Percentiles rank a stretch among this genome's conserved stretches.
Evolutionary conservation across 2,329 filamentous ascomycete genomes (phyloP).

Genomic region (Diaporthe vexans): DNA sequence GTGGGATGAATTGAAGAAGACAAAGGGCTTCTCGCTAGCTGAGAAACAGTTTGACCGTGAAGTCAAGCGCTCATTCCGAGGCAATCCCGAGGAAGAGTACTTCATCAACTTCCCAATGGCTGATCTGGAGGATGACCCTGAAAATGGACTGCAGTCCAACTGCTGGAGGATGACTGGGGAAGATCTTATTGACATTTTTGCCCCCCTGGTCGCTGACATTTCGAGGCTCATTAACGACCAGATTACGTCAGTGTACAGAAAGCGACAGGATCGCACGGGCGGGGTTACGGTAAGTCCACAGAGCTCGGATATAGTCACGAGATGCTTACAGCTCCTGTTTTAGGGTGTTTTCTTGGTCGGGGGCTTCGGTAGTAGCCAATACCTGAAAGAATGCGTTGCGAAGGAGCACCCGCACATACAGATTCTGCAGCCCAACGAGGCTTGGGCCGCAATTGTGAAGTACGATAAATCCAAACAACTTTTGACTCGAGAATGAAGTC

Average conservation of each 20-base stretch:
- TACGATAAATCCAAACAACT: background rate
- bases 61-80: background rate
- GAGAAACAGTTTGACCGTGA: background rate
- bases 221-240: background rate
- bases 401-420: background rate
- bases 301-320: background rate
- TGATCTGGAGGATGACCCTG: background rate
- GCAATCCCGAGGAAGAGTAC: background rate
- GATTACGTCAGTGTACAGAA: background rate
- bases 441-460: background rate
- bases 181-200: background rate
- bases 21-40: background rate
- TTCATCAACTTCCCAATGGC: background rate
- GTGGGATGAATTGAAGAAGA: background rate
- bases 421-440: slow-evolving; percentile 6
- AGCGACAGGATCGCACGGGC: background rate
- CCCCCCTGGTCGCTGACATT: background rate
- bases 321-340: background rate
- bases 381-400: background rate
- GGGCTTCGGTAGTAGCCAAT: slow-evolving; percentile 14
- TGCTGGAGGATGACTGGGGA: background rate
- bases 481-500: background rate
- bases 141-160: background rate
- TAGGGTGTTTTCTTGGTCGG: slow-evolving; percentile 14
- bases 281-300: background rate